These are phyloP conservation scores for Arabidopsis hybrid DNA, from an alignment of 441 rosid species.

Conservation along the genomic window DNA sequence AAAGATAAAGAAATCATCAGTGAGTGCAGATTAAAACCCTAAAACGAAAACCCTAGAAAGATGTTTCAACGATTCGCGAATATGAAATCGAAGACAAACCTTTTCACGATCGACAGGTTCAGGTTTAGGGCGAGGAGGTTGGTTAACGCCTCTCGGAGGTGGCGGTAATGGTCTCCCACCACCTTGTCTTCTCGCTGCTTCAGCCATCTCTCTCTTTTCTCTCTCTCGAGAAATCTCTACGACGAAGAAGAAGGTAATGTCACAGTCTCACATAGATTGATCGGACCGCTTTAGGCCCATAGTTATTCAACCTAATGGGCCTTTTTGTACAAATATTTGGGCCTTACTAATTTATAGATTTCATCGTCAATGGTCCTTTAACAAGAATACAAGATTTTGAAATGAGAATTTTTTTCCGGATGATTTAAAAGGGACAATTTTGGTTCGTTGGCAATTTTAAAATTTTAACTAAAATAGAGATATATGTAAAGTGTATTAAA, in stretches of 20 bases:
- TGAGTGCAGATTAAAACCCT: background rate
- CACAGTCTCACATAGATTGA: background rate
- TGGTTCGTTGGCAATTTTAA: no score
- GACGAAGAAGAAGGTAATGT: background rate
- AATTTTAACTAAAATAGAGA: no score
- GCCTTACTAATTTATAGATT: background rate
- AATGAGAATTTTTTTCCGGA: background rate
- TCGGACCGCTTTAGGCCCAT: slow-evolving; percentile 21
- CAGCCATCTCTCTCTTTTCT: slow-evolving; percentile 57
- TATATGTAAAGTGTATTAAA: background rate
- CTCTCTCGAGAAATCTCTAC: slow-evolving; percentile 11
- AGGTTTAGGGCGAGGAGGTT: slow-evolving; percentile 64
- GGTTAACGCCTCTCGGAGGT: slow-evolving; percentile 62
- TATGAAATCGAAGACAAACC: slow-evolving; percentile 44
- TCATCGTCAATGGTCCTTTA: background rate
- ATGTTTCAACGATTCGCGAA: background rate
- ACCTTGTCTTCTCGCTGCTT: slow-evolving; percentile 60
- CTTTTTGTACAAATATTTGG: background rate
- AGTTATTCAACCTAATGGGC: slow-evolving; percentile 2
- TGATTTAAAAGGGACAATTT: no score
- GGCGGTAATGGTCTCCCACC: slow-evolving; percentile 70
- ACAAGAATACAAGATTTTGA: background rate
- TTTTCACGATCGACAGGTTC: slow-evolving; percentile 91
- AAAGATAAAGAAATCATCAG: slow-evolving; percentile 11
- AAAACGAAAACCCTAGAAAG: slow-evolving; percentile 1